Evolutionary conservation across 1,284 basidiomycete genomes (phyloP).

Genomic region (Golubevia pallescens): DNA sequence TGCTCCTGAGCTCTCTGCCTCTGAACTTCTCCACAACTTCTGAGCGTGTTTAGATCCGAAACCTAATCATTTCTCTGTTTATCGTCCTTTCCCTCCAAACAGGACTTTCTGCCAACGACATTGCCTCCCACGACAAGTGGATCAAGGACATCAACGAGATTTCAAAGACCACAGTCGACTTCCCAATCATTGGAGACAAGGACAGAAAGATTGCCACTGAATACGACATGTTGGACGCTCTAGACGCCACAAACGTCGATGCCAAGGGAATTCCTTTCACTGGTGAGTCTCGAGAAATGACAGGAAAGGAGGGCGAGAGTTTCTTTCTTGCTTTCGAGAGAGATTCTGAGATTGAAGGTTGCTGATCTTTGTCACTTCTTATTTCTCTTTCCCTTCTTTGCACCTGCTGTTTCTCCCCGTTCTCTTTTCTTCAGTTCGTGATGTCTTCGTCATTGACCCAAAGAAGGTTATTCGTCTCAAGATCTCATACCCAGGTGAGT

Average conservation of each 20-base stretch:
- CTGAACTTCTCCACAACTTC: neutral
- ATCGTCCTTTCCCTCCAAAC: conserved; percentile 68
- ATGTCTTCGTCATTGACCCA: conserved; percentile 62
- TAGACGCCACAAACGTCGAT: conserved; percentile 93
- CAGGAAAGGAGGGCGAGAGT: too few species aligned
- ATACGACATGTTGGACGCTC: conserved; percentile 95
- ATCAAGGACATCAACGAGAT: conserved; percentile 83
- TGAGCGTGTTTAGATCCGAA: neutral
- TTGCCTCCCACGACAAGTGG: conserved; percentile 82
- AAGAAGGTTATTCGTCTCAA: conserved; percentile 72
- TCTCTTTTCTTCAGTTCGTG: conserved; percentile 21
- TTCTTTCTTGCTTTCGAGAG: too few species aligned
- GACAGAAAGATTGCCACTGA: conserved; percentile 79
- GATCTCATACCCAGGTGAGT: conserved; percentile 78
- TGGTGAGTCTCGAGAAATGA: conserved; percentile 67
- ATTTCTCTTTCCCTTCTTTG: neutral
- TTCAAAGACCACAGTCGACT: conserved; percentile 77
- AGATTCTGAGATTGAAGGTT: too few species aligned
- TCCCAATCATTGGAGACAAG: conserved; percentile 94
- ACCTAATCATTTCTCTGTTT: conserved; percentile 1
- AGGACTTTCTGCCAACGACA: conserved; percentile 89
- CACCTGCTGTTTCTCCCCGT: neutral
- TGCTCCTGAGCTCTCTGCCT: neutral
- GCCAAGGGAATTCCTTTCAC: conserved; percentile 85
- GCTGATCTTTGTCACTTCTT: neutral